Evolutionary conservation across 345 rosid genomes (phyloP).

Genomic region (Corymbia maculata): DNA sequence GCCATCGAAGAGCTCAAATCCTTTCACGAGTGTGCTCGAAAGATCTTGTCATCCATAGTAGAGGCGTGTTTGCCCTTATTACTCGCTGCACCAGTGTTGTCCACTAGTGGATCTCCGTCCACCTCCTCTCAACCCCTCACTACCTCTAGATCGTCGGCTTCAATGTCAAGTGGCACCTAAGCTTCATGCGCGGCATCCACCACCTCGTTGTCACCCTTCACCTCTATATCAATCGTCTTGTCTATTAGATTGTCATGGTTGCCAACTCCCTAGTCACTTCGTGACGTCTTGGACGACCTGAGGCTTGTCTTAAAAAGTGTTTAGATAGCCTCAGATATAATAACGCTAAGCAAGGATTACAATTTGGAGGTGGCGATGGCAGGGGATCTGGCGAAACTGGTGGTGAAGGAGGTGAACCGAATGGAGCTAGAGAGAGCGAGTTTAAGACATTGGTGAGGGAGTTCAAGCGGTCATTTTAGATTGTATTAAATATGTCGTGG

Average conservation of each 20-base stretch:
- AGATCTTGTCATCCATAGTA: background rate
- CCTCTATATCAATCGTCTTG: background rate
- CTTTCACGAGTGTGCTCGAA: background rate
- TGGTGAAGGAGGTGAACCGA: no score
- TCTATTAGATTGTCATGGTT: background rate
- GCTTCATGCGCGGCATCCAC: background rate
- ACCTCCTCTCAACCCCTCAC: background rate
- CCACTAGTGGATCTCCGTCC: background rate
- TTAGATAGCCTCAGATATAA: background rate
- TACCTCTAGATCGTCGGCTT: background rate
- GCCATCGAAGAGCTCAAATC: background rate
- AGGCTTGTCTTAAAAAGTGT: background rate
- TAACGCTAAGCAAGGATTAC: background rate
- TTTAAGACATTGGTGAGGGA: no score
- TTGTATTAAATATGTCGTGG: no score
- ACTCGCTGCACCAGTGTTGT: background rate
- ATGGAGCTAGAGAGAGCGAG: no score
- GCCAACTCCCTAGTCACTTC: background rate
- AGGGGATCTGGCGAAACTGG: no score
- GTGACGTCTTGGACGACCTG: background rate
- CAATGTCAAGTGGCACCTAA: background rate
- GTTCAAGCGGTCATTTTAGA: no score
- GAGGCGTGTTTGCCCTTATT: background rate
- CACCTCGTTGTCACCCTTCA: background rate
- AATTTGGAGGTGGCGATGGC: background rate